Evolutionary conservation across 441 rosid genomes (phyloP).

Genomic region (Codiaeum variegatum): DNA sequence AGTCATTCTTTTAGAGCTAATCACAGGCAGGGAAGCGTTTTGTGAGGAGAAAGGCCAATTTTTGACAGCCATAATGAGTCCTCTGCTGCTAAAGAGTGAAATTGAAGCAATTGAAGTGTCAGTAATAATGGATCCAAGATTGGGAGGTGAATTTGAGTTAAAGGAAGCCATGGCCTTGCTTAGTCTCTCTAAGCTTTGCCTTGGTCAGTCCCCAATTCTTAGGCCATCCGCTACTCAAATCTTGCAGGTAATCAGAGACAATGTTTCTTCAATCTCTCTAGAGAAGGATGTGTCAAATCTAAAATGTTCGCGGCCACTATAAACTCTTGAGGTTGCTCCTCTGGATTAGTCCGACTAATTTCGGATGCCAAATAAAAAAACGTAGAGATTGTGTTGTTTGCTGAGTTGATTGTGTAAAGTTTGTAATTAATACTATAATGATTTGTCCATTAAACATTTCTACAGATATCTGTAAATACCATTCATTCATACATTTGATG

Average conservation of each 20-base stretch:
- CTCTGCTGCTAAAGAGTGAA: constrained; percentile 24
- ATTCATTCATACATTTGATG: too few species aligned
- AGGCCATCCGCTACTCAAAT: constrained; percentile 62
- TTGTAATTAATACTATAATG: not conserved
- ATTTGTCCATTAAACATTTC: not conserved
- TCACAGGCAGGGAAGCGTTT: constrained; percentile 71
- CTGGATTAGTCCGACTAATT: too few species aligned
- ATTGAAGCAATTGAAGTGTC: constrained; percentile 25
- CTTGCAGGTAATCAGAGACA: constrained; percentile 33
- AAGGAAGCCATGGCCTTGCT: constrained; percentile 59
- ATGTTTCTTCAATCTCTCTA: constrained; percentile 32
- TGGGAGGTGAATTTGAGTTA: constrained; percentile 41
- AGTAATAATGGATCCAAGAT: constrained; percentile 52
- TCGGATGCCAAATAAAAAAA: too few species aligned
- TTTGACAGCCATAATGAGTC: constrained; percentile 39
- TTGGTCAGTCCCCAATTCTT: constrained; percentile 41
- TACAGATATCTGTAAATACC: too few species aligned
- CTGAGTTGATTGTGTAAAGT: not conserved
- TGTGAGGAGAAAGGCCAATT: constrained; percentile 49
- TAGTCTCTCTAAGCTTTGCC: constrained; percentile 44
- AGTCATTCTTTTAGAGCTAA: constrained; percentile 63
- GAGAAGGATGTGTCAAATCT: constrained; percentile 9
- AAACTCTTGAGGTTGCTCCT: too few species aligned
- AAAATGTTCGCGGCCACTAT: too few species aligned
- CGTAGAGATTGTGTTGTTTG: not conserved